These are phyloP conservation scores for Pichia scutulata DNA, from an alignment of 805 yeast genomes.

Conservation along the genomic window DNA sequence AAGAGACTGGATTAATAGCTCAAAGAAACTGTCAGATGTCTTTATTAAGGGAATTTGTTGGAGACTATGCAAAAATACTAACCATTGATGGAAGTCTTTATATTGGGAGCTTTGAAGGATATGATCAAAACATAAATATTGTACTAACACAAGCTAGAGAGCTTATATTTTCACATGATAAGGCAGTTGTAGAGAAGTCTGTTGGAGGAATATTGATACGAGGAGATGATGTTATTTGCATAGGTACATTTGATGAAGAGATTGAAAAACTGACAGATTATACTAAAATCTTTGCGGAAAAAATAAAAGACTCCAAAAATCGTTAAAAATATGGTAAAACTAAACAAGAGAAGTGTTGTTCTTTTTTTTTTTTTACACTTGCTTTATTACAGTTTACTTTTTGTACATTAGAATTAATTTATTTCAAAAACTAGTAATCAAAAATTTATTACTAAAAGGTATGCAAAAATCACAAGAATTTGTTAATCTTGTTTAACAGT, in stretches of 20 bases:
- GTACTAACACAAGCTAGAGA: constrained; percentile 46
- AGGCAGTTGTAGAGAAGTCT: constrained; percentile 31
- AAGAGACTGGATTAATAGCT: not conserved
- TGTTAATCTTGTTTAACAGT: constrained; percentile 26
- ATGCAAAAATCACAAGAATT: not conserved
- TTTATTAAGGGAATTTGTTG: constrained; percentile 7
- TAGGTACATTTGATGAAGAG: constrained; percentile 45
- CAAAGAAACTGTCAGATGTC: constrained; percentile 1
- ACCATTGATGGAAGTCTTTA: constrained; percentile 51
- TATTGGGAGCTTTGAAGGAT: constrained; percentile 47
- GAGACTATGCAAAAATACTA: constrained; percentile 41
- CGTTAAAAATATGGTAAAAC: too few relatives aligned
- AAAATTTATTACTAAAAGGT: not conserved
- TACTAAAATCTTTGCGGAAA: constrained; percentile 19
- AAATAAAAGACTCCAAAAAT: constrained; percentile 27
- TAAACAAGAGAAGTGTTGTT: too few relatives aligned
- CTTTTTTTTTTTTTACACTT: too few relatives aligned
- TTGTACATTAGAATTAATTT: not conserved
- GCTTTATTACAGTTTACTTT: not conserved
- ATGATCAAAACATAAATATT: constrained; percentile 57
- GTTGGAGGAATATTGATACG: constrained; percentile 47
- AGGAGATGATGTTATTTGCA: constrained; percentile 51
- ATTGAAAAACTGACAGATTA: constrained; percentile 36
- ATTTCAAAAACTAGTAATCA: not conserved
- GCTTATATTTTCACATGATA: constrained; percentile 38